These are phyloP conservation scores for Fusarium sp. DNA, from an alignment of 2,329 filamentous ascomycete genomes.

Conservation along the genomic window DNA sequence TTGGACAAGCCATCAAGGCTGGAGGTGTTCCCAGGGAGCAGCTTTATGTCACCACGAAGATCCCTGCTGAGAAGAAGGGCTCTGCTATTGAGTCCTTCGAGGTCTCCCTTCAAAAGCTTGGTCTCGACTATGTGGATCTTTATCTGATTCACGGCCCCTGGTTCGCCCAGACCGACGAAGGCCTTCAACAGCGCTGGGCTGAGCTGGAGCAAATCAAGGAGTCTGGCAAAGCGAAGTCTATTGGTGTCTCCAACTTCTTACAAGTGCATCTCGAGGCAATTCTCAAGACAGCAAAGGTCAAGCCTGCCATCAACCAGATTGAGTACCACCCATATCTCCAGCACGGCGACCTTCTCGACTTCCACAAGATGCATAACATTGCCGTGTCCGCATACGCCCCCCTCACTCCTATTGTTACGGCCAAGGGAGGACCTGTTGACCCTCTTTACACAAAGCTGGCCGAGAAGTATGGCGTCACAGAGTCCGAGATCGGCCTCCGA, in stretches of 20 bases:
- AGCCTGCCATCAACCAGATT: conserved; percentile 82
- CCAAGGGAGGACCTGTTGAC: conserved; percentile 67
- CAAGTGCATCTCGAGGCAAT: conserved; percentile 67
- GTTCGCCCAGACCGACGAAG: conserved; percentile 61
- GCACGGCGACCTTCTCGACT: conserved; percentile 70
- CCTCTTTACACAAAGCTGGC: conserved; percentile 64
- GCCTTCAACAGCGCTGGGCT: conserved; percentile 71
- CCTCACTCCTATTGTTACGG: conserved; percentile 64
- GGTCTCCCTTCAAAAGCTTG: conserved; percentile 73
- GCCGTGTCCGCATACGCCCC: conserved; percentile 68
- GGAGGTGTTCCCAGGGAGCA: conserved; percentile 73
- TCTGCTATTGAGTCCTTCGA: conserved; percentile 65
- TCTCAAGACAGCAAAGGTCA: conserved; percentile 69
- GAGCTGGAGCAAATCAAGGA: conserved; percentile 75
- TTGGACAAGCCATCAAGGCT: conserved; percentile 78
- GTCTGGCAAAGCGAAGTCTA: conserved; percentile 74
- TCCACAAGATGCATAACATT: conserved; percentile 69
- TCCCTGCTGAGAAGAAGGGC: conserved; percentile 58
- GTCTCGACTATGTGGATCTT: conserved; percentile 78
- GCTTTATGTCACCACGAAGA: conserved; percentile 77
- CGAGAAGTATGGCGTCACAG: conserved; percentile 69
- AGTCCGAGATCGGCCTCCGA: conserved; percentile 68
- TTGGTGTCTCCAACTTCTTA: conserved; percentile 83
- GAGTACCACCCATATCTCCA: conserved; percentile 84
- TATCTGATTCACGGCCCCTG: conserved; percentile 74